A percentile compares a stretch with the other conserved stretches of the same genome.
Evolutionary conservation across 2,329 filamentous ascomycete genomes (phyloP).

Genomic region (Ophiosphaerella narmari): DNA sequence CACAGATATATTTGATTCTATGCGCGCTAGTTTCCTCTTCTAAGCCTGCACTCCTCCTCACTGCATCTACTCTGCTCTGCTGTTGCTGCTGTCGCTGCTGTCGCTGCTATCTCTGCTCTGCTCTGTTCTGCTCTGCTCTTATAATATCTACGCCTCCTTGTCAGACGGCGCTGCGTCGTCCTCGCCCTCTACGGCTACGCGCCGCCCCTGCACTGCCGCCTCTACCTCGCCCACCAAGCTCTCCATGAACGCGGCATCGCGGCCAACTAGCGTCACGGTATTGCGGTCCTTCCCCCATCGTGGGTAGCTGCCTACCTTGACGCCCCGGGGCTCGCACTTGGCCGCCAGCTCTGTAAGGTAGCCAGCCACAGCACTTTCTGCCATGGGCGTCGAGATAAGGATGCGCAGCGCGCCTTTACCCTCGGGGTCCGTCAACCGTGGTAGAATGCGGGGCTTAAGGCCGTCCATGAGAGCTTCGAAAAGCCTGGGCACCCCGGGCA

Average conservation of each 20-base stretch:
- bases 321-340: slow-evolving; percentile 72
- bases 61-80: too few relatives aligned
- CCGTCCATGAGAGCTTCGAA: slow-evolving; percentile 81
- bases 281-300: slow-evolving; percentile 87
- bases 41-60: too few relatives aligned
- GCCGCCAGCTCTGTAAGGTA: slow-evolving; percentile 81
- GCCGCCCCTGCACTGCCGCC: slow-evolving; percentile 72
- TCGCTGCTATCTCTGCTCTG: too few relatives aligned
- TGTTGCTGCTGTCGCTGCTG: too few relatives aligned
- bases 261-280: slow-evolving; percentile 84
- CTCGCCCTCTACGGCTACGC: slow-evolving; percentile 70
- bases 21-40: too few relatives aligned
- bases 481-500: slow-evolving; percentile 85
- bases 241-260: slow-evolving; percentile 77
- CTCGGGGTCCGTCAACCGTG: slow-evolving; percentile 76
- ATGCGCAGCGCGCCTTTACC: slow-evolving; percentile 80
- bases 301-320: slow-evolving; percentile 96
- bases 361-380: slow-evolving; percentile 82
- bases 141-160: slow-evolving; percentile 37
- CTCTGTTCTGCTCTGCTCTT: too few relatives aligned
- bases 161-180: slow-evolving; percentile 50
- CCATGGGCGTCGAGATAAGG: slow-evolving; percentile 82
- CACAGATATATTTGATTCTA: too few relatives aligned
- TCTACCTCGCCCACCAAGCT: slow-evolving; percentile 78
- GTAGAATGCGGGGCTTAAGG: slow-evolving; percentile 70